Evolutionary conservation across 2,329 filamentous ascomycete species (phyloP).

Genomic region (Calycina herbarum): DNA sequence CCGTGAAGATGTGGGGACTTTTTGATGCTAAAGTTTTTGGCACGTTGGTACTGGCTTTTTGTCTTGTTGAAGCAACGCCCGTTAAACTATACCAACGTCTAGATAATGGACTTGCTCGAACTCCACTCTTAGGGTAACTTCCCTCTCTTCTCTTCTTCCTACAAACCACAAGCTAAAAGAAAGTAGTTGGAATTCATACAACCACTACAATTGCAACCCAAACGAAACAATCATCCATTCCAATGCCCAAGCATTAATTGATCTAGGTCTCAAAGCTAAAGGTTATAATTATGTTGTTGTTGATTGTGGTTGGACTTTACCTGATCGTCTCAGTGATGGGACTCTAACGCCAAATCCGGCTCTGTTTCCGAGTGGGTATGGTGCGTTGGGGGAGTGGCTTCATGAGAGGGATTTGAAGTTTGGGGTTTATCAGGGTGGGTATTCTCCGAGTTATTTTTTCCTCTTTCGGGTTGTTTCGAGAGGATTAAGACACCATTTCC

Average conservation of each 20-base stretch:
- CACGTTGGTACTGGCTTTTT: neutral
- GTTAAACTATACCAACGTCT: neutral
- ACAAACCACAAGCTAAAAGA: too few species aligned
- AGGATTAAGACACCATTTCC: too few species aligned
- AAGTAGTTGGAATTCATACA: constrained; percentile 50
- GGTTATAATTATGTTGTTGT: constrained; percentile 52
- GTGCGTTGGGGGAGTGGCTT: constrained; percentile 44
- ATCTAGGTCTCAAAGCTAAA: constrained; percentile 43
- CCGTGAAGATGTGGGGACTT: neutral
- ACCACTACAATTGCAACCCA: constrained; percentile 48
- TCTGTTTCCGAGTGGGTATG: constrained; percentile 45
- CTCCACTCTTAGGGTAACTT: neutral
- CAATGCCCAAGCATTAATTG: constrained; percentile 48
- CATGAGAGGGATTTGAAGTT: constrained; percentile 44
- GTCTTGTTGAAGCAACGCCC: neutral
- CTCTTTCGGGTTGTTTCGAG: too few species aligned
- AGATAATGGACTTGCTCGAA: neutral
- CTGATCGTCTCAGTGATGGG: constrained; percentile 37
- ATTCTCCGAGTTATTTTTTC: too few species aligned
- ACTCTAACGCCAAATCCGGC: constrained; percentile 44
- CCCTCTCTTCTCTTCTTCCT: neutral
- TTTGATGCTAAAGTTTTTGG: neutral
- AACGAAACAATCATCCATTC: constrained; percentile 47
- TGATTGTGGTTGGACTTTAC: constrained; percentile 51
- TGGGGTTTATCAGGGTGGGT: constrained; percentile 43